These are phyloP conservation scores for Rossbeevera mucosa DNA, from an alignment of 768 basidiomycete species.

Conservation along the genomic window DNA sequence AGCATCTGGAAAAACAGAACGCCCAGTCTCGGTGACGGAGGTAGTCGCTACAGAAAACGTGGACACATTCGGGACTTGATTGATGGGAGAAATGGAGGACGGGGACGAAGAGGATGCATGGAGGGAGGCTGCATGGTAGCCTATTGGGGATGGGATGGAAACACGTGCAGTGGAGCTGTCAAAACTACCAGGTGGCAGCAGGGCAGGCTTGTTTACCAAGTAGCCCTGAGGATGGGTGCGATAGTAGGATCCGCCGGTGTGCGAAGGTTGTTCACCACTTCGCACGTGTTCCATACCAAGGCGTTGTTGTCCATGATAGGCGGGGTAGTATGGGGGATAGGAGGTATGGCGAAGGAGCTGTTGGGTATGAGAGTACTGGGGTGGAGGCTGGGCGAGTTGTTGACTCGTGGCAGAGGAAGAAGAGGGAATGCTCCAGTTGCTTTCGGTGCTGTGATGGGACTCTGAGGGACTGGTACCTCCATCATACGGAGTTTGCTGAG, in stretches of 20 bases:
- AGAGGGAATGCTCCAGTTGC: slow-evolving; percentile 26
- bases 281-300: slow-evolving; percentile 20
- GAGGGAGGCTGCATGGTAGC: slow-evolving; percentile 5
- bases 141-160: slow-evolving; percentile 3
- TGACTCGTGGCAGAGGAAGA: slow-evolving; percentile 21
- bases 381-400: slow-evolving; percentile 2
- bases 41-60: slow-evolving; percentile 10
- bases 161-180: slow-evolving; percentile 3
- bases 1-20: slow-evolving; percentile 30
- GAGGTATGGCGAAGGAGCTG: neutral
- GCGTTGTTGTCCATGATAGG: slow-evolving; percentile 21
- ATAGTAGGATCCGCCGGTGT: slow-evolving; percentile 12
- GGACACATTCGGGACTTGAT: slow-evolving; percentile 1
- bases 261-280: slow-evolving; percentile 14
- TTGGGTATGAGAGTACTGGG: slow-evolving; percentile 9
- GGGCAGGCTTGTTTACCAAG: neutral
- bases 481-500: slow-evolving; percentile 18
- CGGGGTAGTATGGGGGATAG: slow-evolving; percentile 18
- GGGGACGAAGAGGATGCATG: slow-evolving; percentile 15
- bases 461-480: slow-evolving; percentile 22
- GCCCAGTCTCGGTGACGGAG: neutral
- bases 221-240: slow-evolving; percentile 13
- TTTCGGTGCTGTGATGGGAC: slow-evolving; percentile 21
- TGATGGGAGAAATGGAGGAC: slow-evolving; percentile 7
- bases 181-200: slow-evolving; percentile 16